Evolutionary conservation across 768 basidiomycete genomes (phyloP).

Genomic region (Nidularia sp.): DNA sequence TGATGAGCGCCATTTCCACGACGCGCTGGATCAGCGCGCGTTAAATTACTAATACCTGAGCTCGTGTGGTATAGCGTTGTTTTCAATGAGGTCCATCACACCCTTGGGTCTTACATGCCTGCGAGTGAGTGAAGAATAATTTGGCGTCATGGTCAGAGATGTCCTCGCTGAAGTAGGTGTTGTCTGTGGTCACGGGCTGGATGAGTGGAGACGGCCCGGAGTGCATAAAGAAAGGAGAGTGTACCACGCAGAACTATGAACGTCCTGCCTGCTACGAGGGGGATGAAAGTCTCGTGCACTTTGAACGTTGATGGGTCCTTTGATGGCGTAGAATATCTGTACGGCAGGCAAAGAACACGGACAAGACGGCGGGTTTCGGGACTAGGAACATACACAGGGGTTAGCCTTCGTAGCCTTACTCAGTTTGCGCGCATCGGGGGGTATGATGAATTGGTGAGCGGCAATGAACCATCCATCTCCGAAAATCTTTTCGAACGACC

Average conservation of each 20-base stretch:
- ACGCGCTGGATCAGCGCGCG: too few relatives aligned
- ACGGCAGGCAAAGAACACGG: too few relatives aligned
- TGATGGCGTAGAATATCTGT: slow-evolving; percentile 63
- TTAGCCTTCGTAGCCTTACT: slow-evolving; percentile 91
- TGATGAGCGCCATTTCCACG: too few relatives aligned
- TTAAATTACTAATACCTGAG: too few relatives aligned
- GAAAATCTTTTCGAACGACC: slow-evolving; percentile 90
- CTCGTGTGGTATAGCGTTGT: too few relatives aligned
- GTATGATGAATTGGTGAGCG: slow-evolving; percentile 82
- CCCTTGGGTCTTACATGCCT: slow-evolving; percentile 49
- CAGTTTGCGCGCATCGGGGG: slow-evolving; percentile 76
- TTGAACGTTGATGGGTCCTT: slow-evolving; percentile 84
- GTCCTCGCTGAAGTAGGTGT: slow-evolving; percentile 88
- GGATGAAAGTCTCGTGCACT: slow-evolving; percentile 73
- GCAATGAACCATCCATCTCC: slow-evolving; percentile 90
- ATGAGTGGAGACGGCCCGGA: not conserved
- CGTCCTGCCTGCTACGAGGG: slow-evolving; percentile 79
- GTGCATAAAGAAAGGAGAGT: slow-evolving; percentile 10
- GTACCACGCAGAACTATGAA: slow-evolving; percentile 89
- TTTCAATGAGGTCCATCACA: too few relatives aligned
- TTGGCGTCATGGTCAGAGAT: slow-evolving; percentile 73
- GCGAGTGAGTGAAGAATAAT: slow-evolving; percentile 75
- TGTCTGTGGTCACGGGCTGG: slow-evolving; percentile 45
- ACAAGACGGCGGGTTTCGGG: not conserved
- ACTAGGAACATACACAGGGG: slow-evolving; percentile 35